Base-by-base conservation (phyloP, 345 rosid species). In the Ceriops zippeliana region DNA sequence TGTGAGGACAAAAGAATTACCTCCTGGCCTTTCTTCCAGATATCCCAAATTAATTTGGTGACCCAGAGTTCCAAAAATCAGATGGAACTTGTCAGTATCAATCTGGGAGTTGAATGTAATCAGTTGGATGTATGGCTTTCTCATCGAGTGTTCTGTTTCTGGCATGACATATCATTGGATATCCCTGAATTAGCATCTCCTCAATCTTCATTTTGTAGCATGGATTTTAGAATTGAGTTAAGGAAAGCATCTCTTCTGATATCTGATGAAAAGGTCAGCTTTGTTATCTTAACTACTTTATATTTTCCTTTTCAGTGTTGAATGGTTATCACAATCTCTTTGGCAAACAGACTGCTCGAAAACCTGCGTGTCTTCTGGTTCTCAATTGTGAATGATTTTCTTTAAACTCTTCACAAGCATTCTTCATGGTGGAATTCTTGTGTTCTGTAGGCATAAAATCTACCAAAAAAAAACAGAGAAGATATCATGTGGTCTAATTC, bases 251-350 rank as follows among this genome's bases (percentile, higher is more conserved):
- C 96, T 68, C 76, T 90, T 69, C 85, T 89, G 66, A 76, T 90
- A 71, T 87, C 93, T 75, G 98, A 90, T 82, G 97, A 90, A 81
- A 86, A 87, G 93, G 98, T 93, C 87, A 20, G 82, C 56, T 63
- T 56, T 21, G 54, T 42, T 35, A 37, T 79, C 49, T 32, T 62
- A 59, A 19, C 42, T 24, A 35, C 35, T 15, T 27, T 26, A 46
- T 26, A 10, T 35, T 17, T 30, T 70, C 46, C 60, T 9, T 51
- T 35, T 30, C 27, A 20, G 38, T 61, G 60, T 34, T 70, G 54
- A 68, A 72, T 47, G 58, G 65, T 57, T 54, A 67, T 63, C 38
- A 2, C 46, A 31, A 7, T 32, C 35, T 13, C 49, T 0, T 15
- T 19, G 17, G 8, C 28, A 27, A 15, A 27, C 51, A 24, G 20